Evolutionary conservation across 345 rosid genomes (phyloP).

Genomic region (Camelina laxa): DNA sequence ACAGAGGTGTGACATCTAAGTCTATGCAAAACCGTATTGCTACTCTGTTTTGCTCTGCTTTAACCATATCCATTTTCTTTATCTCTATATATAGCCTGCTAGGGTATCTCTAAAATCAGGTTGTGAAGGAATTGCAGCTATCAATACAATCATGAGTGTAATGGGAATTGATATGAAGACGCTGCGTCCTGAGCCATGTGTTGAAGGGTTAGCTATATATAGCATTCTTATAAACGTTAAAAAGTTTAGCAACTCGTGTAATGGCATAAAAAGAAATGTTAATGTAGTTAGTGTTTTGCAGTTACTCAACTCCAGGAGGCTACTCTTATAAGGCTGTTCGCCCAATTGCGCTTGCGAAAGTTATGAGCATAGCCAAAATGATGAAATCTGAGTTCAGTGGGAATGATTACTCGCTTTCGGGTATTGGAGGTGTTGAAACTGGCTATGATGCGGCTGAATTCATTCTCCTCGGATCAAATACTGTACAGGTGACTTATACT

Average conservation of each 20-base stretch:
- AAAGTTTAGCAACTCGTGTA: background rate
- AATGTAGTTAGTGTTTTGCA: constrained; percentile 41
- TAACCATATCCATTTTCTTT: constrained; percentile 26
- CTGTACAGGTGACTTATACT: constrained; percentile 74
- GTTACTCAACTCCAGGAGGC: constrained; percentile 98
- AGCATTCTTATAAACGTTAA: constrained; percentile 34
- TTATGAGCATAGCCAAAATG: constrained; percentile 93
- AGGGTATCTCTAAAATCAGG: constrained; percentile 81
- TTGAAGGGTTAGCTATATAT: constrained; percentile 74
- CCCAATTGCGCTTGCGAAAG: constrained; percentile 91
- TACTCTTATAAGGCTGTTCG: constrained; percentile 95
- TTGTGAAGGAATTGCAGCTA: constrained; percentile 87
- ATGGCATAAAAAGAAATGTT: constrained; percentile 16
- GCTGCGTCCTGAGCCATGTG: constrained; percentile 93
- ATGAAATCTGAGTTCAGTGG: constrained; percentile 70
- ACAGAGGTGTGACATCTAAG: constrained; percentile 57
- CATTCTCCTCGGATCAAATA: constrained; percentile 90
- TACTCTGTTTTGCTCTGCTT: constrained; percentile 8
- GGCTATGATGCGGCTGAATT: constrained; percentile 94
- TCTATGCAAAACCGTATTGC: background rate
- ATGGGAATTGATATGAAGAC: constrained; percentile 92
- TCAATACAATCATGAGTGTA: constrained; percentile 95
- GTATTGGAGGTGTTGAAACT: constrained; percentile 96
- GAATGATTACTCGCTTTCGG: constrained; percentile 71
- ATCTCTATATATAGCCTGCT: constrained; percentile 67